phyloP scores from a whole-genome alignment of 352 stramenopile genomes.

The Discostella stelligera region DNA sequence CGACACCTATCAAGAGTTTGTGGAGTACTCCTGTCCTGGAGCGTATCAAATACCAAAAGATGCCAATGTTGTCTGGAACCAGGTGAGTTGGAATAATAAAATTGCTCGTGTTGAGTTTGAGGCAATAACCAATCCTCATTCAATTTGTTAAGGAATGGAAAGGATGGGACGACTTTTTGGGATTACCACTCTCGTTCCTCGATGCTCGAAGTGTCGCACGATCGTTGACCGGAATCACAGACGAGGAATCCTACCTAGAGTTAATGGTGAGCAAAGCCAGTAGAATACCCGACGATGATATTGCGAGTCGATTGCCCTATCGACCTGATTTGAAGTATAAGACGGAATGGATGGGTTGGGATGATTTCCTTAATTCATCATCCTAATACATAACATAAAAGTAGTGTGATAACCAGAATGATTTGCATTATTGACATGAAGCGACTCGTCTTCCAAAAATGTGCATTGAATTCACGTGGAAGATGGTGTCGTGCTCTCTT shows the following conservation, averaged over 20 bases:
- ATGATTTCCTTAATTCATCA: slow-evolving; percentile 48
- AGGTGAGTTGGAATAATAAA: slow-evolving; percentile 14
- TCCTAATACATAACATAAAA: not conserved
- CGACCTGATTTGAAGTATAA: slow-evolving; percentile 70
- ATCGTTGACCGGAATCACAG: slow-evolving; percentile 33
- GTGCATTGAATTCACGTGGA: too few relatives aligned
- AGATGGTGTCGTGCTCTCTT: not conserved
- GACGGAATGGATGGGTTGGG: slow-evolving; percentile 58
- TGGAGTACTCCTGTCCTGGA: slow-evolving; percentile 66
- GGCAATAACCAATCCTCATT: not conserved
- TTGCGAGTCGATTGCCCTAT: slow-evolving; percentile 54
- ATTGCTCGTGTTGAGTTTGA: not conserved
- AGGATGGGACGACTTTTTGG: slow-evolving; percentile 74
- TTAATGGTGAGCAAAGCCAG: slow-evolving; percentile 47
- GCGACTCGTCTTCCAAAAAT: too few relatives aligned
- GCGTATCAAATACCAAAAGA: slow-evolving; percentile 75
- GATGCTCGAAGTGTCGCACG: slow-evolving; percentile 43
- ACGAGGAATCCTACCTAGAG: slow-evolving; percentile 55
- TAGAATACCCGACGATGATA: slow-evolving; percentile 52
- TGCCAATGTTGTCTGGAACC: slow-evolving; percentile 57
- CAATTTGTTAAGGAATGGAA: slow-evolving; percentile 38
- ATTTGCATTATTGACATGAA: not conserved
- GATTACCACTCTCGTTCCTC: slow-evolving; percentile 50
- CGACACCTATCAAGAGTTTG: slow-evolving; percentile 58
- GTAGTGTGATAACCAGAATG: not conserved